Conservation (phyloP, 2,329 filamentous ascomycete genomes). For the Hymenoscyphus albidus region DNA sequence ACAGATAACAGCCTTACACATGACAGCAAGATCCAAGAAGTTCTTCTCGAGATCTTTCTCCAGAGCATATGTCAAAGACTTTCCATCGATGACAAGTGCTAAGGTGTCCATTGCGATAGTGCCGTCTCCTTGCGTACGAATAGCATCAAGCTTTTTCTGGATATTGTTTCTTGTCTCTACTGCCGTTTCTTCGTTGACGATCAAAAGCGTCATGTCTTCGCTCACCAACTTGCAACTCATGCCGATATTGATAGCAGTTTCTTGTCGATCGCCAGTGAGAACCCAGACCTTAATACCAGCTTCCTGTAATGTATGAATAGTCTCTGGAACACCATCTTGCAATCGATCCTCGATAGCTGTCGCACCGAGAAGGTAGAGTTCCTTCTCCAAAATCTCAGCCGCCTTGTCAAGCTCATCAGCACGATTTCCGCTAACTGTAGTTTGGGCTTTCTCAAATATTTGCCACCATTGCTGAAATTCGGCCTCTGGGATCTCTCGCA, state of each 20-base stretch:
- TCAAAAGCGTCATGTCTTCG: slow-evolving; percentile 97
- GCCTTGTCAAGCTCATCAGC: slow-evolving; percentile 96
- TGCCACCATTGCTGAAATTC: slow-evolving; percentile 86
- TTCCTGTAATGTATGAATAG: slow-evolving; percentile 93
- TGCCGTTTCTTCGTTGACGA: slow-evolving; percentile 86
- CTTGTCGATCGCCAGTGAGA: slow-evolving; percentile 92
- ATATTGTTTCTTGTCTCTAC: slow-evolving; percentile 81
- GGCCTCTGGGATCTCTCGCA: slow-evolving; percentile 86
- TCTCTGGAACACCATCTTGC: slow-evolving; percentile 96
- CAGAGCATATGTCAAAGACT: slow-evolving; percentile 87
- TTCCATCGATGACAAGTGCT: slow-evolving; percentile 92
- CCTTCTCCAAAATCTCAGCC: slow-evolving; percentile 89
- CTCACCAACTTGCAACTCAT: slow-evolving; percentile 99
- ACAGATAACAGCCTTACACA: slow-evolving; percentile 99
- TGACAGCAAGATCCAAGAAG: slow-evolving; percentile 87
- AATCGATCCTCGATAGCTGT: slow-evolving; percentile 97
- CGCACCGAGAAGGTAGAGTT: slow-evolving; percentile 85
- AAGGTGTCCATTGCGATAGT: slow-evolving; percentile 79
- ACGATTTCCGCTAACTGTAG: slow-evolving; percentile 87
- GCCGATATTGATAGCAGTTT: slow-evolving; percentile 98
- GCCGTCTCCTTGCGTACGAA: slow-evolving; percentile 74
- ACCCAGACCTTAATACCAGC: slow-evolving; percentile 99
- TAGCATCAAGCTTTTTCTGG: slow-evolving; percentile 88
- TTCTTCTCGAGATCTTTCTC: slow-evolving; percentile 91
- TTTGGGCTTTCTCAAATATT: slow-evolving; percentile 82